Evolutionary conservation across 208 protist genomes (phyloP).

Genomic region (Porcisia hertigi): DNA sequence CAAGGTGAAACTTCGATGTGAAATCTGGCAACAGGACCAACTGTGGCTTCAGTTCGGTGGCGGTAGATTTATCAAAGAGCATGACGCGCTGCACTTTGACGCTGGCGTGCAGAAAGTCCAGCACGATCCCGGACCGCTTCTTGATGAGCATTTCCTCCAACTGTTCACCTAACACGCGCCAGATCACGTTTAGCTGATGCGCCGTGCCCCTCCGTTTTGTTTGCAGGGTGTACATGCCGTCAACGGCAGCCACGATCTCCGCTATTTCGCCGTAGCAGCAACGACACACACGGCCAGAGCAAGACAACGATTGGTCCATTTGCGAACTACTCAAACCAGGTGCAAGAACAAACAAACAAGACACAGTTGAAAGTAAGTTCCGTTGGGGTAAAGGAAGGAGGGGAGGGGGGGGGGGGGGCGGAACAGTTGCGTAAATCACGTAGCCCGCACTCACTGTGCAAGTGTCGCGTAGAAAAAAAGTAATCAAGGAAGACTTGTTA

Average conservation of each 20-base stretch:
- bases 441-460: no score
- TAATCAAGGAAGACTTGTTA: no score
- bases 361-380: background rate
- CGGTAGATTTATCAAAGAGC: constrained; percentile 45
- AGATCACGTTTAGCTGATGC: constrained; percentile 69
- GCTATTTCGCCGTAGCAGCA: constrained; percentile 84
- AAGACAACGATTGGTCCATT: constrained; percentile 25
- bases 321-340: background rate
- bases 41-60: constrained; percentile 79
- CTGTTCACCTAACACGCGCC: constrained; percentile 64
- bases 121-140: constrained; percentile 66
- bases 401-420: no score
- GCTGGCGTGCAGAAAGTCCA: constrained; percentile 84
- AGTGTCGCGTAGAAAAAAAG: no score
- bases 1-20: constrained; percentile 76
- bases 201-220: constrained; percentile 54
- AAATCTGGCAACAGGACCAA: constrained; percentile 83
- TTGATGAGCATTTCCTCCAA: constrained; percentile 59
- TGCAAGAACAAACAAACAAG: background rate
- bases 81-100: constrained; percentile 70
- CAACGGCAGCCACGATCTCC: constrained; percentile 50
- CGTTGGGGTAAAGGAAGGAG: no score
- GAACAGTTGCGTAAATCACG: no score
- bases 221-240: constrained; percentile 65
- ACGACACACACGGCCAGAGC: constrained; percentile 50